Evolutionary conservation across 495 filamentous ascomycete species (phyloP).

Genomic region (Talaromyces trachyspermus): DNA sequence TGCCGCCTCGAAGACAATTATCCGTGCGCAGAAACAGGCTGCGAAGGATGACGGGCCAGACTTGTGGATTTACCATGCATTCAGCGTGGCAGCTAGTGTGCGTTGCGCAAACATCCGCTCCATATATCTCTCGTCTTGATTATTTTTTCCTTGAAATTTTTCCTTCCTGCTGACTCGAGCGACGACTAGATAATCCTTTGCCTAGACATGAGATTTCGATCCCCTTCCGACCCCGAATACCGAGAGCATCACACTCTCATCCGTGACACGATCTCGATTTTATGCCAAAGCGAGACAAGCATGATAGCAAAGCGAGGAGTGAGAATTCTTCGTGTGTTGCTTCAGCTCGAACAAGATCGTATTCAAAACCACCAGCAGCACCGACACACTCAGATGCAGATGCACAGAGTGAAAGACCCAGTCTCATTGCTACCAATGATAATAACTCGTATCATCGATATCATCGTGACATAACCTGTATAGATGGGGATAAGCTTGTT

Average conservation of each 20-base stretch:
- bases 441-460: not conserved
- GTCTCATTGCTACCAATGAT: not conserved
- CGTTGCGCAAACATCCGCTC: not conserved
- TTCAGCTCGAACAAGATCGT: constrained; percentile 9
- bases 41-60: constrained; percentile 26
- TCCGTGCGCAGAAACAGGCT: constrained; percentile 31
- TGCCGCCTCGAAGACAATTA: constrained; percentile 37
- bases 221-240: constrained; percentile 21
- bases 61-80: constrained; percentile 34
- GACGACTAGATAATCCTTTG: constrained; percentile 25
- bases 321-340: constrained; percentile 20
- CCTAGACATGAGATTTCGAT: constrained; percentile 32
- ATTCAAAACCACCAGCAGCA: constrained; percentile 2
- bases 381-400: not conserved
- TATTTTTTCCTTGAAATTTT: not conserved
- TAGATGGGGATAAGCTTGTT: not conserved
- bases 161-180: not conserved
- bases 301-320: constrained; percentile 29
- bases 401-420: not conserved
- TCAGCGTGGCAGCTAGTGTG: constrained; percentile 24
- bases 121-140: not conserved
- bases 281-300: constrained; percentile 20
- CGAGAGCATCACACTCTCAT: constrained; percentile 25
- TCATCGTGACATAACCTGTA: not conserved
- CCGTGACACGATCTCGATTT: constrained; percentile 23